Base-by-base conservation (phyloP, 1,284 basidiomycete species). In the Sporisorium sorghi region DNA sequence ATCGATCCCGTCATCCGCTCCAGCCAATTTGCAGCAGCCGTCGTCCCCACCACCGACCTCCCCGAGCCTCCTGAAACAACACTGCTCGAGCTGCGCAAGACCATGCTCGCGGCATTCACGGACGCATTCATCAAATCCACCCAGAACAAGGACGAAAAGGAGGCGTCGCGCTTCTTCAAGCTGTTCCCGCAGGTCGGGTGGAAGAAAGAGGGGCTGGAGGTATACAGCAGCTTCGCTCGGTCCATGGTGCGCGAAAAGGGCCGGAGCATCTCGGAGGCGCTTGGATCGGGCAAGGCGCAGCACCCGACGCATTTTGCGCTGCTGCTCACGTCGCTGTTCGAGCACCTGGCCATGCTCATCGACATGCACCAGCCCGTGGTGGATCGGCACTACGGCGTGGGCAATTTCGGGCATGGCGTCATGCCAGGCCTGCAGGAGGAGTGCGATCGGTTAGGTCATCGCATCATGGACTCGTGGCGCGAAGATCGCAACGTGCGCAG, bases 351-450 rank as follows among this genome's bases (percentile, higher is more conserved):
- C 1, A 90, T 93, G 86, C 94, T 99, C 68, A 91, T 99, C 42
- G 94, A 96, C 80, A 94, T 97, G 82, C 97, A 99, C 84, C 94
- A 97, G 80, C 93, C 94, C 1, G 90, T 99, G 1, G 96, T 99
- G 0, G 95, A 98, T 84, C 96, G 96, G 85, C 97, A 99, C 85
- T 99, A 99, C 80, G 97, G 79, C 1, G 42, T 47, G 1, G 70
- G 80, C 3, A 60, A 78, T 21, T 84, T 85, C 51, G 66, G 72
- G 0, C 71, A 72, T 14, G 81, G 82, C 10, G 84, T 99, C 15
- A 89, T 95, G 3, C 87, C 88, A 15, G 88, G 90, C 40, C 87
- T 99, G 6, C 86, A 97, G 37, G 89, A 90, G 58, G 95, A 98
- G 84, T 93, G 92, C 73, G 94, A 97, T 84, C 87, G 90, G 23